phyloP scores from a whole-genome alignment of 2,329 filamentous ascomycete species.

The Colletotrichum tanaceti region DNA sequence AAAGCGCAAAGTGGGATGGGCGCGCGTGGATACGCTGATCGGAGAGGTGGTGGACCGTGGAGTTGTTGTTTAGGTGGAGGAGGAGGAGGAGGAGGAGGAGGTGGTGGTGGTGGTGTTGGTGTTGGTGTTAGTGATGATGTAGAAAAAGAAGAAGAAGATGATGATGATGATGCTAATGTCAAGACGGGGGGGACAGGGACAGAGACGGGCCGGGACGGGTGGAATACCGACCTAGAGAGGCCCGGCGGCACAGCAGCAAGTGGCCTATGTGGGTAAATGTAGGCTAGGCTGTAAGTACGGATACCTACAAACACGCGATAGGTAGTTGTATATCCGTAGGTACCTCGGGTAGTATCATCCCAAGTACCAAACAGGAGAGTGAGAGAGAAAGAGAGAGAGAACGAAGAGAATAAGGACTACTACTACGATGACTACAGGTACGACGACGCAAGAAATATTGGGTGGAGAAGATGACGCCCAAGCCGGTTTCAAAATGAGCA shows the following conservation, averaged over 20 bases:
- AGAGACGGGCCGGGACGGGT: background rate
- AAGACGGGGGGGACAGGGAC: no score
- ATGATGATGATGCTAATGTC: no score
- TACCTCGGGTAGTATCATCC: no score
- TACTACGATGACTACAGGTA: background rate
- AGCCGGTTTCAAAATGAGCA: constrained; percentile 35
- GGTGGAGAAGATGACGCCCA: constrained; percentile 10
- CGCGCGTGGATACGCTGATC: constrained; percentile 18
- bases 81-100: background rate
- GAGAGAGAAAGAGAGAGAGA: no score
- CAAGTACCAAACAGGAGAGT: no score
- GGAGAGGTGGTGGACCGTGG: background rate
- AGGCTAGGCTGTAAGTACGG: no score
- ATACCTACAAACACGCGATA: no score
- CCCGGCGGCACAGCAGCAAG: background rate
- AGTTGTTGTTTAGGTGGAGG: no score
- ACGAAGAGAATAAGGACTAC: background rate
- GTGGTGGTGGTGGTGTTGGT: background rate
- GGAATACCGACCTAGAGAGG: no score
- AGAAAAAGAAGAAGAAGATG: no score
- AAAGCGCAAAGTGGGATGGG: constrained; percentile 11
- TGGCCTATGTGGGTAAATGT: no score
- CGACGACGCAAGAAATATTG: background rate
- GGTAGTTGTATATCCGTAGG: no score
- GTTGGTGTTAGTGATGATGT: background rate